Evolutionary conservation across 2,329 filamentous ascomycete genomes (phyloP).

Genomic region (Teratosphaeria zuluensis): DNA sequence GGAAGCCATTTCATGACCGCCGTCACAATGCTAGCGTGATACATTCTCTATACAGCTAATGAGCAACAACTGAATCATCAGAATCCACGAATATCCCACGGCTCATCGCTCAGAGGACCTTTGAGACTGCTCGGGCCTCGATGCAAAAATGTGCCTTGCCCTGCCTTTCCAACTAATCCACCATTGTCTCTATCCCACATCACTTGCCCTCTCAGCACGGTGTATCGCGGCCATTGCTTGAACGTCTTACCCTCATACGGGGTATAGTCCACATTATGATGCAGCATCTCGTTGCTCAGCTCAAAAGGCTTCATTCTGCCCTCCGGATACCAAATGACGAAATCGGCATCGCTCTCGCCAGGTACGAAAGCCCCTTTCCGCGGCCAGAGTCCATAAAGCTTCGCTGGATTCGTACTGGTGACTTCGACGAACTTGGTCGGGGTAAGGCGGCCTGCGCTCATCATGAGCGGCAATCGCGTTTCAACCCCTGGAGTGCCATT

Average conservation of each 20-base stretch:
- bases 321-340: conserved; percentile 34
- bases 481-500: conserved; percentile 37
- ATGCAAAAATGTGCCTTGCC: conserved; percentile 38
- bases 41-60: too few species aligned
- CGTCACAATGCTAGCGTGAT: too few species aligned
- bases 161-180: conserved; percentile 34
- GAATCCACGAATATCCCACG: conserved; percentile 11
- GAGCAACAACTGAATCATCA: neutral
- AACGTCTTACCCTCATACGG: conserved; percentile 50
- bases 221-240: conserved; percentile 53
- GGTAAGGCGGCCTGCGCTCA: conserved; percentile 23
- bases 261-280: conserved; percentile 55
- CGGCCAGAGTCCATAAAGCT: conserved; percentile 33
- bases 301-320: conserved; percentile 14
- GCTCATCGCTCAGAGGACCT: conserved; percentile 9
- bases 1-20: too few species aligned
- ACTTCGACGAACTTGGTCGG: conserved; percentile 36
- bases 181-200: conserved; percentile 39
- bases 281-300: conserved; percentile 39
- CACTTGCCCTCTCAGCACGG: conserved; percentile 48
- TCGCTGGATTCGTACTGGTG: conserved; percentile 36
- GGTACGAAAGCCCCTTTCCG: conserved; percentile 33
- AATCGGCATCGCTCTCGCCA: conserved; percentile 33
- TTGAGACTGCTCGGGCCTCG: conserved; percentile 31
- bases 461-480: conserved; percentile 33